These are phyloP conservation scores for Gaeumannomyces tritici DNA, from an alignment of 2,329 filamentous ascomycete genomes.

Conservation along the genomic window DNA sequence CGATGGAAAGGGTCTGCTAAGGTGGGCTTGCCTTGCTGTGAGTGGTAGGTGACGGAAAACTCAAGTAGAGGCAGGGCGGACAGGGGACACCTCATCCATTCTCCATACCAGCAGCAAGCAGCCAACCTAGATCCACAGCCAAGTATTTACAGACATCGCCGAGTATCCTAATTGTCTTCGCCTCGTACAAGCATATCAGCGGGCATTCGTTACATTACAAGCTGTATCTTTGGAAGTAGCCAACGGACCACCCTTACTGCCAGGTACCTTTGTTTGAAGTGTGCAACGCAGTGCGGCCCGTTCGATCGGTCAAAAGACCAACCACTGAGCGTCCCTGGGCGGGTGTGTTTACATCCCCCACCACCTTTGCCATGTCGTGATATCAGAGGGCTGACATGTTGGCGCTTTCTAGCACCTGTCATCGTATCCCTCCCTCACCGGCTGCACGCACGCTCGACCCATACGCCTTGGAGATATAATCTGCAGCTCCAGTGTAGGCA, in stretches of 20 bases:
- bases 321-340: not conserved
- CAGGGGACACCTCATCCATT: not conserved
- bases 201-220: not conserved
- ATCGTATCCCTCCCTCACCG: not conserved
- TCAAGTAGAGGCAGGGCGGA: not conserved
- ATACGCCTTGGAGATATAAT: not conserved
- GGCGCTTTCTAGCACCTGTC: not conserved
- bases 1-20: not conserved
- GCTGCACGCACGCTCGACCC: not conserved
- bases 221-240: not conserved
- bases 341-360: not conserved
- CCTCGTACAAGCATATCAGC: not conserved
- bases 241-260: not conserved
- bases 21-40: too few relatives aligned
- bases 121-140: not conserved
- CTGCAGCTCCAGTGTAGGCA: not conserved
- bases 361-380: not conserved
- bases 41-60: not conserved
- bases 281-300: too few relatives aligned
- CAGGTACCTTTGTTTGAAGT: not conserved
- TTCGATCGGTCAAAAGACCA: not conserved
- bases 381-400: not conserved
- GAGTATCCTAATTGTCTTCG: not conserved
- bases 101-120: not conserved
- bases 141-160: not conserved